Evolutionary conservation across 1,284 basidiomycete species (phyloP), one percentile per base, ranked within the genome.

Genomic region (Lignosus rhinocerotis): DNA sequence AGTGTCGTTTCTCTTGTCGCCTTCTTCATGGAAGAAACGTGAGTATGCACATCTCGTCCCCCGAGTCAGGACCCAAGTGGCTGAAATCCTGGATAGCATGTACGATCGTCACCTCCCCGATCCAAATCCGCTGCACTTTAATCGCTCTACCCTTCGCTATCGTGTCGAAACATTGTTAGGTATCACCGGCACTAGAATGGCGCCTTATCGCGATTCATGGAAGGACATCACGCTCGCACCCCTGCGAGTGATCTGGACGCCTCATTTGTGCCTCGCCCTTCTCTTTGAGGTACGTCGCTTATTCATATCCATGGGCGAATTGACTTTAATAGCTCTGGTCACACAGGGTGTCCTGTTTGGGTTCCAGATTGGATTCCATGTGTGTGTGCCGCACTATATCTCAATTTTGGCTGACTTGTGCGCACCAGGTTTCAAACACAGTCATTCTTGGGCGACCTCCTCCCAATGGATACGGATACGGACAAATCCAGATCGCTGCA

Each of bases 351-450:
- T 81, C 53, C 60, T 87, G 6, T 88, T 90, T 66, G 88, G 87
- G 3, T 89, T 90, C 67, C 67, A 76, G 33, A 86, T 90, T 54
- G 88, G 88, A 30, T 82, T 91, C 51, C 90, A 91, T 60, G 88
- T 89, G 59, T 55, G 80, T 55, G 80, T 63, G 4, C 3, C 50
- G 3, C 46, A 11, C 8, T n/a, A 8, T 41, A 17, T 6, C 9
- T 5, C 14, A 6, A 25, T 12, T 8, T 21, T 9, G n/a, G 14
- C 25, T n/a, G 11, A 19, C 34, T 30, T 21, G 9, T n/a, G 3
- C 5, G 5, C 9, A 5, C 8, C 60, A 87, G 86, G 80, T 82
- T 2, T 92, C 90, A 6, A 87, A 86, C 51, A 84, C 82, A 0
- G 85, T 89, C 14, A 88, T 90, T 72, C 72, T 89, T 17, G 84